phyloP scores from a whole-genome alignment of 768 basidiomycete genomes.

The Mycena filopes region DNA sequence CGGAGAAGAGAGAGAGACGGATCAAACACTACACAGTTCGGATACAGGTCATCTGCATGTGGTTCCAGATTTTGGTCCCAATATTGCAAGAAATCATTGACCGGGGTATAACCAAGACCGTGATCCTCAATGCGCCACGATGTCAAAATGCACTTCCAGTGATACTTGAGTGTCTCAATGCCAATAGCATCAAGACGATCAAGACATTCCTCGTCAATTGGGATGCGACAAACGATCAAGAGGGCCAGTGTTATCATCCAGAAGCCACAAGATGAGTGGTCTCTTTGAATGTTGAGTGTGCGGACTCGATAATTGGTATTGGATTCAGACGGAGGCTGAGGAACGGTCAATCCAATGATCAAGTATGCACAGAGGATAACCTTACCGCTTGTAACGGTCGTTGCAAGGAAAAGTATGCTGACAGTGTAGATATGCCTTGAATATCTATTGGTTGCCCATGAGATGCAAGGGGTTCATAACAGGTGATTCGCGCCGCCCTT shows the following conservation, averaged over 20 bases:
- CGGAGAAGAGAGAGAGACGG: too few relatives aligned
- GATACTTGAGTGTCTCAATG: background rate
- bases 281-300: background rate
- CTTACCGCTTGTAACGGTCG: too few relatives aligned
- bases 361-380: too few relatives aligned
- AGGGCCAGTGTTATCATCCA: slow-evolving; percentile 2
- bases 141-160: slow-evolving; percentile 5
- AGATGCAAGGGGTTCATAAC: slow-evolving; percentile 1
- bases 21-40: background rate
- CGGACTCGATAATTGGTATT: background rate
- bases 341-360: background rate
- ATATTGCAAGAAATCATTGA: slow-evolving; percentile 5
- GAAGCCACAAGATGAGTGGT: slow-evolving; percentile 5
- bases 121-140: slow-evolving; percentile 12
- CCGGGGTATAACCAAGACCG: background rate
- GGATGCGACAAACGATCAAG: background rate
- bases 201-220: background rate
- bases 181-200: background rate
- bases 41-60: background rate
- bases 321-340: background rate
- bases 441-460: background rate
- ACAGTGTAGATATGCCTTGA: background rate
- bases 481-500: background rate
- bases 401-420: too few relatives aligned
- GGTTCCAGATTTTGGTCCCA: background rate